Base-by-base conservation (phyloP, 805 yeast genomes). In the Alloascoidea africana region DNA sequence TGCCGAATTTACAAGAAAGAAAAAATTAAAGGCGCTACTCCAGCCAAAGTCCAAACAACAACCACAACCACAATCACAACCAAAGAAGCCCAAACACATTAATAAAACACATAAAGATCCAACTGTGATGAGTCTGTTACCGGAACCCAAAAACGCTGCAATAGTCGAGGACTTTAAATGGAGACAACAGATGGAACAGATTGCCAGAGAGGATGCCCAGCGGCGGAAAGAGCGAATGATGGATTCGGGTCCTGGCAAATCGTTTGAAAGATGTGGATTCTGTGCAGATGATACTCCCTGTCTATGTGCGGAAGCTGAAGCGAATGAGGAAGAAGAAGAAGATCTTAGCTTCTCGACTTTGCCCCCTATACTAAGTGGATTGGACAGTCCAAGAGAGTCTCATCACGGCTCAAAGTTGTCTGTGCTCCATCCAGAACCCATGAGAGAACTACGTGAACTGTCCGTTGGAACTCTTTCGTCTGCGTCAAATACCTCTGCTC, bases 261-360 rank as follows among this genome's bases (percentile, higher is more conserved):
- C 30, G n/a, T 23, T 66, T 42, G 93, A 82, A 45, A 73, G 80
- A 41, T 89, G 97, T 57, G 97, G 97, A 0, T 87, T 89, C 56
- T 89, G 97, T 52, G 73, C 94, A 0, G 94, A 83, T 46, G 91
- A 76, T 46, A 76, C 94, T 0, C 87, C 94, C 2, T 89, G 97
- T 58, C 81, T 89, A 2, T 89, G 96, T 54, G 72, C 89, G 17
- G 96, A 85, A 46, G 81, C 73, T 14, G 71, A 18, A 49, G n/a
- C n/a, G 16, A 23, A 23, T 23, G 30, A 8, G 8, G 30, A 23
- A n/a, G 30, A 8, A n/a, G 30, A 23, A 8, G 8, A 8, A n/a
- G 30, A 23, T 23, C 13, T 23, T 23, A n/a, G 30, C 8, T 23
- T 23, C 30, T 23, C 30, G 8, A 23, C 30, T 8, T 23, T 23